Conservation (phyloP, 148 eudicot genomes). For the Nepenthes mirabilis region DNA sequence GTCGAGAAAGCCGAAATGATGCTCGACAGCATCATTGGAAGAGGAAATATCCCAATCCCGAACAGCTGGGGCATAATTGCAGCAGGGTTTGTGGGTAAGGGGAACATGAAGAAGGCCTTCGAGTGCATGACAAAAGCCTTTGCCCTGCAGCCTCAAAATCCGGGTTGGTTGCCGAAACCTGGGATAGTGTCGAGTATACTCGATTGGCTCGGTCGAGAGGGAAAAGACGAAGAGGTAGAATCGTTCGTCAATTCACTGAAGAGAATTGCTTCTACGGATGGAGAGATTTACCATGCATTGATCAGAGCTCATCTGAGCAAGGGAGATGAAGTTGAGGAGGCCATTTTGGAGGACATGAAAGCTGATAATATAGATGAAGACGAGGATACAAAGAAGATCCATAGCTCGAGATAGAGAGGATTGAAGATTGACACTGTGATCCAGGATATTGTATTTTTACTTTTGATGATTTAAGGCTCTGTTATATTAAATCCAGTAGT, state of each 20-base stretch:
- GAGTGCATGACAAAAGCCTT: conserved; percentile 38
- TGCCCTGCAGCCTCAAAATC: conserved; percentile 19
- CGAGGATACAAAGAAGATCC: conserved; percentile 12
- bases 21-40: conserved; percentile 22
- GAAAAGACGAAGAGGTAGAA: conserved; percentile 25
- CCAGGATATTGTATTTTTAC: too few relatives aligned
- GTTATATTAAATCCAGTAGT: too few relatives aligned
- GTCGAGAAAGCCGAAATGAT: conserved; percentile 31
- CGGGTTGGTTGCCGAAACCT: conserved; percentile 39
- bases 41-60: conserved; percentile 32
- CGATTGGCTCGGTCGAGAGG: conserved; percentile 32
- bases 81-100: conserved; percentile 22
- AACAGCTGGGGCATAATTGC: conserved; percentile 38
- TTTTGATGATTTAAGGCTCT: too few relatives aligned
- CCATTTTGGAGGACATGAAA: conserved; percentile 21
- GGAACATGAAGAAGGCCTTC: conserved; percentile 25
- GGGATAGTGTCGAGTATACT: conserved; percentile 14
- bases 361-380: conserved; percentile 17
- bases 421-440: background rate
- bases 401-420: background rate
- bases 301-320: conserved; percentile 11
- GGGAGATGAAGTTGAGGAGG: conserved; percentile 14
- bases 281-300: conserved; percentile 16
- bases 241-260: conserved; percentile 25
- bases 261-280: conserved; percentile 11